Evolutionary conservation across 2,329 filamentous ascomycete species (phyloP), one percentile per base, ranked within the genome.

Genomic region (Chaetoscypha palmicola): DNA sequence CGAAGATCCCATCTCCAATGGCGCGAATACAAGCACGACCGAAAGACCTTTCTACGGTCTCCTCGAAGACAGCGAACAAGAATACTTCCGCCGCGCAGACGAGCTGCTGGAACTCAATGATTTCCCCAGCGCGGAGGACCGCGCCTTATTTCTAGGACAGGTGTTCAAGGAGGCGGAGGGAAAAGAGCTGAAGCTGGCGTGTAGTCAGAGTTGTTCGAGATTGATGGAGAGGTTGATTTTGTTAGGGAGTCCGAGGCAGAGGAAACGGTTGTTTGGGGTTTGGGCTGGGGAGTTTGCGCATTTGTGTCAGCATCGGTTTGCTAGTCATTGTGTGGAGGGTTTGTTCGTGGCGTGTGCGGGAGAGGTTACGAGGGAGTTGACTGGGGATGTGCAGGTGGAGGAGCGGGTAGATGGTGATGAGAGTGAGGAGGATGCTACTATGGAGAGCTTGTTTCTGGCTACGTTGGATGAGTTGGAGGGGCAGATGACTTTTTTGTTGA

Each of bases 281-380:
- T 96, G 97, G 63, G 81, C 73, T 16, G 82, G 84, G 24, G 86
- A 97, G 65, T 94, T 97, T 65, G 70, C 91, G 46, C 83, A 90
- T 57, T 76, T 98, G 21, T 81, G 96, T 40, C 90, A 94, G 62
- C 92, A 98, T 67, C 84, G 92, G 14, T 98, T 98, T 59, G 92
- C 92, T 4, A 94, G 90, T 48, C 92, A 98, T 69, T 97, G 91
- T 67, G 96, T 90, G 63, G 92, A 98, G 68, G 87, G 87, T 20
- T 74, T 98, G 23, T 97, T 98, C 64, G 71, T 90, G 38, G 79
- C 86, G 52, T 84, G 86, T 1, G 90, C 90, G 0, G 83, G 86
- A 1, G 68, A 84, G 9, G 85, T 95, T 28, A 84, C 83, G 11
- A 71, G 82, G 49, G 90, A 95, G 64, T 66, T 86, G 12, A 64